phyloP scores from a whole-genome alignment of 495 filamentous ascomycete genomes.

The Hyaloscypha hepaticicola region DNA sequence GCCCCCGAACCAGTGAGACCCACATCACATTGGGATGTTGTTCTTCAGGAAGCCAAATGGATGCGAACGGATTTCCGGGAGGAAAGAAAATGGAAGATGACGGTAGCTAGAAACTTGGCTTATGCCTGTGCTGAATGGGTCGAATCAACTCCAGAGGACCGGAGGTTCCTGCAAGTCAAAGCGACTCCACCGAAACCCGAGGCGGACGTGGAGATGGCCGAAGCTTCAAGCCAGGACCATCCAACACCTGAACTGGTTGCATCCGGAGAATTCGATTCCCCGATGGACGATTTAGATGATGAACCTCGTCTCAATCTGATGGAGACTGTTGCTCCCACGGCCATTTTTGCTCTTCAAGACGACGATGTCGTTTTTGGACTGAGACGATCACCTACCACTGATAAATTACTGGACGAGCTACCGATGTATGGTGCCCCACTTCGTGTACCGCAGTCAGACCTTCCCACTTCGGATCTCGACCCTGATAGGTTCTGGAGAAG shows the following conservation, averaged over 20 bases:
- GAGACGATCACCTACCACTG: slow-evolving; percentile 69
- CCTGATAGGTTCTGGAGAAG: slow-evolving; percentile 73
- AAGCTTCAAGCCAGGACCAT: slow-evolving; percentile 39
- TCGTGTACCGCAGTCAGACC: slow-evolving; percentile 52
- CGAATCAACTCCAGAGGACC: slow-evolving; percentile 57
- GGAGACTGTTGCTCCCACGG: slow-evolving; percentile 61
- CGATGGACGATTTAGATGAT: slow-evolving; percentile 44
- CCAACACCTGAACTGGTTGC: slow-evolving; percentile 71
- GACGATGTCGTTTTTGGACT: slow-evolving; percentile 82
- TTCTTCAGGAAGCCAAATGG: slow-evolving; percentile 93
- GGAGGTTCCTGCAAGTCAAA: slow-evolving; percentile 64
- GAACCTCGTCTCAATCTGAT: slow-evolving; percentile 43
- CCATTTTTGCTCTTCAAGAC: slow-evolving; percentile 76
- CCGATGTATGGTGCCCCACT: slow-evolving; percentile 73
- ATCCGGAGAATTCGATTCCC: slow-evolving; percentile 52
- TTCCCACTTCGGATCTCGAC: slow-evolving; percentile 54
- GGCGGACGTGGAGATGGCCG: slow-evolving; percentile 29
- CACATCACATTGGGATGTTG: slow-evolving; percentile 75
- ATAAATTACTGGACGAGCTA: slow-evolving; percentile 82
- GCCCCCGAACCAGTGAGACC: slow-evolving; percentile 74
- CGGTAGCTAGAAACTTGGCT: slow-evolving; percentile 73
- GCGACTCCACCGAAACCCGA: slow-evolving; percentile 35
- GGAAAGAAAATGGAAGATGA: slow-evolving; percentile 90
- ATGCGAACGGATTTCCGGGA: slow-evolving; percentile 94
- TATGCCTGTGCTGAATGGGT: slow-evolving; percentile 81